These are phyloP conservation scores for Diaporthe australafricana DNA, from an alignment of 2,329 filamentous ascomycete species.

Conservation along the genomic window DNA sequence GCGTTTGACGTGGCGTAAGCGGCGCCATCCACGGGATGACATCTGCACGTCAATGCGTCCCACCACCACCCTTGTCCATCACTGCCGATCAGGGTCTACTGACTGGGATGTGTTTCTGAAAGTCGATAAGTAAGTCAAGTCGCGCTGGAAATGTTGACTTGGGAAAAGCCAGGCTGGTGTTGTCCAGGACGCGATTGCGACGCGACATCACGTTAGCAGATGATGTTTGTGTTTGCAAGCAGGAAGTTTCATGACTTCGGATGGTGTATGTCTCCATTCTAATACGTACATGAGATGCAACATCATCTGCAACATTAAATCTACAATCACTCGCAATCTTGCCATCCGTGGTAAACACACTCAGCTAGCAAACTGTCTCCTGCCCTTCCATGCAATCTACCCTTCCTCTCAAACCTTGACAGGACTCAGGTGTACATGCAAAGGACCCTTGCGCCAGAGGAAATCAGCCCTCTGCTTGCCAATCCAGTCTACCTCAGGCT, in stretches of 20 bases:
- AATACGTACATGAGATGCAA: not conserved
- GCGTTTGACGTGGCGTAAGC: slow-evolving; percentile 20
- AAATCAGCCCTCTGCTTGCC: slow-evolving; percentile 44
- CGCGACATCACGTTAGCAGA: not conserved
- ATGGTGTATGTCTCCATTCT: no score
- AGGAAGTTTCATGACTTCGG: not conserved
- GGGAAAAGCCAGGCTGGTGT: not conserved
- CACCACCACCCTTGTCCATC: not conserved
- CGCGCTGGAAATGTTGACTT: not conserved
- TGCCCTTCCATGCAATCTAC: no score
- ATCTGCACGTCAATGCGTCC: slow-evolving; percentile 26
- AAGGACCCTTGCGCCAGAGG: slow-evolving; percentile 46
- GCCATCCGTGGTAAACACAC: not conserved
- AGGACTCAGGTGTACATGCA: slow-evolving; percentile 25
- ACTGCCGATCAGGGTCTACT: not conserved
- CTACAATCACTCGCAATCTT: not conserved
- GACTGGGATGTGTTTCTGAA: not conserved
- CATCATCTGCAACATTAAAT: not conserved
- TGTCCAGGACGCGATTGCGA: not conserved
- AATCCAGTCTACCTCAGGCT: slow-evolving; percentile 50
- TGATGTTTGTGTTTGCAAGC: no score
- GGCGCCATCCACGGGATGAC: slow-evolving; percentile 7
- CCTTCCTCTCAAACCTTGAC: not conserved
- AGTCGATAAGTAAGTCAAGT: not conserved
- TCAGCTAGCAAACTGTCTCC: no score